phyloP scores from a whole-genome alignment of 768 basidiomycete species.

The Termitomyces sp. region DNA sequence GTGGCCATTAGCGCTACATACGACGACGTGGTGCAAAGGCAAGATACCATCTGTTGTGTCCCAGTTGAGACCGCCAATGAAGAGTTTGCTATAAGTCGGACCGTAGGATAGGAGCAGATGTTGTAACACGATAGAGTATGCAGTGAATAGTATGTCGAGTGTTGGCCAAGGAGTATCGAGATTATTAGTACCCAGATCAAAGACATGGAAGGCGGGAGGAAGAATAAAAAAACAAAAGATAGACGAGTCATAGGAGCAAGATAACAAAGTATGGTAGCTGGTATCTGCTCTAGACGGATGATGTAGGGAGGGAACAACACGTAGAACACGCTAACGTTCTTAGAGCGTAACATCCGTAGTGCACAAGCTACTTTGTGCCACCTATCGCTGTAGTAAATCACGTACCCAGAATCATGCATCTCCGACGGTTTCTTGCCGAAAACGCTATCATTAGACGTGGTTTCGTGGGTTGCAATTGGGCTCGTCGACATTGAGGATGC shows the following conservation, averaged over 20 bases:
- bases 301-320: slow-evolving; percentile 8
- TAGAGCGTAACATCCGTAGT: background rate
- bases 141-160: slow-evolving; percentile 20
- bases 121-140: slow-evolving; percentile 20
- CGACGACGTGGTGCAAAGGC: slow-evolving; percentile 21
- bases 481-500: slow-evolving; percentile 20
- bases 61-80: slow-evolving; percentile 89
- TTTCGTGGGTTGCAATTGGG: slow-evolving; percentile 17
- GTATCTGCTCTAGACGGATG: slow-evolving; percentile 18
- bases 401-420: slow-evolving; percentile 84
- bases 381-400: slow-evolving; percentile 11
- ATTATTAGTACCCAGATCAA: slow-evolving; percentile 20
- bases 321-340: slow-evolving; percentile 12
- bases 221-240: slow-evolving; percentile 11
- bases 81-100: slow-evolving; percentile 67
- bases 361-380: background rate
- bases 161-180: slow-evolving; percentile 17
- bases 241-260: slow-evolving; percentile 17
- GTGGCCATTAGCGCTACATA: slow-evolving; percentile 32
- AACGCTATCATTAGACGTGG: slow-evolving; percentile 30
- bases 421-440: slow-evolving; percentile 62
- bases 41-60: slow-evolving; percentile 83
- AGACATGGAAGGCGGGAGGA: slow-evolving; percentile 12
- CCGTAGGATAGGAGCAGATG: slow-evolving; percentile 18
- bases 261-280: slow-evolving; percentile 27